Evolutionary conservation across 208 protist genomes (phyloP).

Genomic region (Leishmania major): DNA sequence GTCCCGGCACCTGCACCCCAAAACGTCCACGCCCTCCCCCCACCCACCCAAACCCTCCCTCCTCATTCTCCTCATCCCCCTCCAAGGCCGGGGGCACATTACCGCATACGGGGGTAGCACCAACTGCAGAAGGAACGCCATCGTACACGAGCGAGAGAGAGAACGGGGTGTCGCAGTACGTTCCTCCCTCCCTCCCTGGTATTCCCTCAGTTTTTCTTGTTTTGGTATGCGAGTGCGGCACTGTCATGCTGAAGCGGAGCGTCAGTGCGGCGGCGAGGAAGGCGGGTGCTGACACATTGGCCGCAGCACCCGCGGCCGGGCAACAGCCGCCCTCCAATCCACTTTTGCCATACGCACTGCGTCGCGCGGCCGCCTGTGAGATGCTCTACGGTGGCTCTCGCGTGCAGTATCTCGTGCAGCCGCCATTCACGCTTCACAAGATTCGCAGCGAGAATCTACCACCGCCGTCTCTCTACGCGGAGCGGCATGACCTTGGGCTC

Average conservation of each 20-base stretch:
- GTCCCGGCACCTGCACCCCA: not conserved
- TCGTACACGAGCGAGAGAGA: not conserved
- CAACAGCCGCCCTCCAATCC: slow-evolving; percentile 8
- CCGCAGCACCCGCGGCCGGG: not conserved
- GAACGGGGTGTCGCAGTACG: not conserved
- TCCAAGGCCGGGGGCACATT: not conserved
- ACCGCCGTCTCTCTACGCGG: slow-evolving; percentile 43
- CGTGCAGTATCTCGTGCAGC: slow-evolving; percentile 55
- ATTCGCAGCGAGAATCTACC: slow-evolving; percentile 71
- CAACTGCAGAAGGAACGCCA: not conserved
- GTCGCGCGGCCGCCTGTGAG: slow-evolving; percentile 59
- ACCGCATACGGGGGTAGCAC: not conserved
- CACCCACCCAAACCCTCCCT: not conserved
- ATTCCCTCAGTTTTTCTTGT: not conserved
- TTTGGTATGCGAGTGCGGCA: not conserved
- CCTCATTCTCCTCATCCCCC: not conserved
- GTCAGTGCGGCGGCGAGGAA: not conserved
- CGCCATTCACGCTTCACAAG: slow-evolving; percentile 50
- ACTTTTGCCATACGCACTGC: slow-evolving; percentile 76
- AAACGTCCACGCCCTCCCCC: not conserved
- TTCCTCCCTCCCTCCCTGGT: not conserved
- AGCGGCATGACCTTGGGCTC: slow-evolving; percentile 62
- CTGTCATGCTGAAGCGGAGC: slow-evolving; percentile 21
- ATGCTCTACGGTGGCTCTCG: slow-evolving; percentile 85
- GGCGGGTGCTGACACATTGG: not conserved